These are phyloP conservation scores for Helenozyma rhizophorensis DNA, from an alignment of 805 yeast species.

Conservation along the genomic window DNA sequence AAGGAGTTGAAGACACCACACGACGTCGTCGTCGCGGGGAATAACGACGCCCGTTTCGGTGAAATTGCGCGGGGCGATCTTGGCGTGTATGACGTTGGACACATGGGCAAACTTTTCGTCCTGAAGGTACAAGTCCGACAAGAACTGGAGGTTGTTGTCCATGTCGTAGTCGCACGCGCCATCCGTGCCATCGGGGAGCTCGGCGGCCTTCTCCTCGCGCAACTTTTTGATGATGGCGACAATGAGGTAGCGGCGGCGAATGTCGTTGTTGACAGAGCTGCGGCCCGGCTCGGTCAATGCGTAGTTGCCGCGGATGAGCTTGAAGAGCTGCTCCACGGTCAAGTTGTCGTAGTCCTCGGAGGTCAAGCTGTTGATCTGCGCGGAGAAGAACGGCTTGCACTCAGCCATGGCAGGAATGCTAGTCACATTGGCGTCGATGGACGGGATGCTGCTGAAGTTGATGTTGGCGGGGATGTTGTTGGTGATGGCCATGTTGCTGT, in stretches of 20 bases:
- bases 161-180: constrained; percentile 32
- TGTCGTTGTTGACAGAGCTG: constrained; percentile 23
- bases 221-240: constrained; percentile 34
- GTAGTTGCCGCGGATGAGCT: constrained; percentile 26
- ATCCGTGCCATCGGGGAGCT: constrained; percentile 22
- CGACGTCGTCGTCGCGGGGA: constrained; percentile 89
- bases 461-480: no score
- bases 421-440: no score
- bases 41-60: constrained; percentile 66
- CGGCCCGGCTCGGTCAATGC: constrained; percentile 4
- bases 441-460: no score
- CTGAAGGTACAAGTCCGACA: constrained; percentile 36
- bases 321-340: constrained; percentile 34
- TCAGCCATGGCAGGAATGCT: no score
- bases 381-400: no score
- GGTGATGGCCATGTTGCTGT: no score
- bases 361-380: constrained; percentile 19
- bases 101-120: constrained; percentile 25
- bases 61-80: constrained; percentile 34
- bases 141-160: constrained; percentile 39
- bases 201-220: constrained; percentile 33
- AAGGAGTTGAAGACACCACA: constrained; percentile 86
- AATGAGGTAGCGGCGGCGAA: constrained; percentile 33
- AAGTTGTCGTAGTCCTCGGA: constrained; percentile 38
- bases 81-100: constrained; percentile 22